Evolutionary conservation across 768 basidiomycete species (phyloP).

Genomic region (Lactarius pseudohatsudake): DNA sequence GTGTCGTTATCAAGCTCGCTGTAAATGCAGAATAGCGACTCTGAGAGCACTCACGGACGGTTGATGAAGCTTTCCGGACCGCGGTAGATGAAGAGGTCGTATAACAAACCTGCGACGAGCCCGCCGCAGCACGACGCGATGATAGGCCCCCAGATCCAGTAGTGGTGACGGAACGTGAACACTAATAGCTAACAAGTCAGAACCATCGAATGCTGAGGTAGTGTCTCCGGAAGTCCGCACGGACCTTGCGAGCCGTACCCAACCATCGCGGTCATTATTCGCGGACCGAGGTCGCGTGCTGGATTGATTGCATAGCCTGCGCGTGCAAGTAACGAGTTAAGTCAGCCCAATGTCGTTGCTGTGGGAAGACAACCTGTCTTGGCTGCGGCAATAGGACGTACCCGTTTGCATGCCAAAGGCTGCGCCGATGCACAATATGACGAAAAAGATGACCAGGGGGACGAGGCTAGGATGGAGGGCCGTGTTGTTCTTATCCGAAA

Average conservation of each 20-base stretch:
- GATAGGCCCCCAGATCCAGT: conserved; percentile 72
- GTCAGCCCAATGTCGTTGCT: background rate
- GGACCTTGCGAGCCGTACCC: conserved; percentile 59
- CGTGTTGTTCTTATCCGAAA: conserved; percentile 52
- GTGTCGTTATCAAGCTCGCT: background rate
- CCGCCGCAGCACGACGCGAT: conserved; percentile 61
- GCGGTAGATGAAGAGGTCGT: conserved; percentile 58
- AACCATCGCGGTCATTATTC: conserved; percentile 66
- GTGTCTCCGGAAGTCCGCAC: background rate
- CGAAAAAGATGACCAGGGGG: conserved; percentile 55
- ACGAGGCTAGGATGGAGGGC: conserved; percentile 51
- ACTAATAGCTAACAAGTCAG: conserved; percentile 29
- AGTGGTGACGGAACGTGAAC: conserved; percentile 54
- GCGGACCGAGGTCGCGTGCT: conserved; percentile 70
- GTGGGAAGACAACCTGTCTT: background rate
- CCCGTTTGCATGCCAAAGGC: conserved; percentile 61
- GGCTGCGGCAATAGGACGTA: background rate
- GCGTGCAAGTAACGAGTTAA: background rate
- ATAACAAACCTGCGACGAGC: conserved; percentile 52
- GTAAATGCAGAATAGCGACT: no score
- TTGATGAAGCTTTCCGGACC: conserved; percentile 57
- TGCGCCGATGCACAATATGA: conserved; percentile 55
- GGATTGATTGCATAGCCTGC: conserved; percentile 64
- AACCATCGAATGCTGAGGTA: background rate
- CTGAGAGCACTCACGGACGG: conserved; percentile 44